phyloP scores from a whole-genome alignment of 1,284 basidiomycete genomes.

The Wallemia mellicola region DNA sequence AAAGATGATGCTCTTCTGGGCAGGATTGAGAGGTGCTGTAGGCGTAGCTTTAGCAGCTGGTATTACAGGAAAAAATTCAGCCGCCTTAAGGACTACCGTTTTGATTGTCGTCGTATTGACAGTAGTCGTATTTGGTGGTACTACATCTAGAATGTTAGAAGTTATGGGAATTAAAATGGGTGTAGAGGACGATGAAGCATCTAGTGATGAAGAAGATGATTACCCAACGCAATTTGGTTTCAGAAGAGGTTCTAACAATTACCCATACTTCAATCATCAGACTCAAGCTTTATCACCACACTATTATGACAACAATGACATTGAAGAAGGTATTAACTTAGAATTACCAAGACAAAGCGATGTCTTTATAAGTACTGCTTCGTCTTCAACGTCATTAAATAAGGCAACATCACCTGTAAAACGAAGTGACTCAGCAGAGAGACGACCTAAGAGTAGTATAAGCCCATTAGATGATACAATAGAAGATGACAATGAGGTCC shows the following conservation, averaged over 20 bases:
- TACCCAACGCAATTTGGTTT: background rate
- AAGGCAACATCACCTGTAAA: background rate
- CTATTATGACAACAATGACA: background rate
- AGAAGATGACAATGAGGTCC: conserved; percentile 8
- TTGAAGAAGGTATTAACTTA: conserved; percentile 1
- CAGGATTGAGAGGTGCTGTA: conserved; percentile 78
- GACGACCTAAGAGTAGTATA: background rate
- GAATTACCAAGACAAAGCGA: conserved; percentile 3
- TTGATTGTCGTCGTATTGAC: conserved; percentile 86
- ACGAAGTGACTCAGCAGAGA: background rate
- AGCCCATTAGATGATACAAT: background rate
- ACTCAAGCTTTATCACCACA: background rate
- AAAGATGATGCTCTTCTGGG: conserved; percentile 65
- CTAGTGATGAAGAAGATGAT: conserved; percentile 50
- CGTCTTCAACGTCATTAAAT: background rate
- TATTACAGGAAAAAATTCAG: conserved; percentile 69
- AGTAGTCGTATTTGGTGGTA: conserved; percentile 82
- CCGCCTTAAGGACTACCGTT: conserved; percentile 72
- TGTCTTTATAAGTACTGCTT: background rate
- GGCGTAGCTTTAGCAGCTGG: conserved; percentile 89
- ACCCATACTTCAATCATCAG: background rate
- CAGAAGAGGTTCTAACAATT: background rate
- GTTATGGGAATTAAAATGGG: conserved; percentile 87
- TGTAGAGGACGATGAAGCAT: conserved; percentile 66
- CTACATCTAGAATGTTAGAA: conserved; percentile 85